phyloP scores from a whole-genome alignment of 176 grass and related monocot genomes.

The Puya raimondii region DNA sequence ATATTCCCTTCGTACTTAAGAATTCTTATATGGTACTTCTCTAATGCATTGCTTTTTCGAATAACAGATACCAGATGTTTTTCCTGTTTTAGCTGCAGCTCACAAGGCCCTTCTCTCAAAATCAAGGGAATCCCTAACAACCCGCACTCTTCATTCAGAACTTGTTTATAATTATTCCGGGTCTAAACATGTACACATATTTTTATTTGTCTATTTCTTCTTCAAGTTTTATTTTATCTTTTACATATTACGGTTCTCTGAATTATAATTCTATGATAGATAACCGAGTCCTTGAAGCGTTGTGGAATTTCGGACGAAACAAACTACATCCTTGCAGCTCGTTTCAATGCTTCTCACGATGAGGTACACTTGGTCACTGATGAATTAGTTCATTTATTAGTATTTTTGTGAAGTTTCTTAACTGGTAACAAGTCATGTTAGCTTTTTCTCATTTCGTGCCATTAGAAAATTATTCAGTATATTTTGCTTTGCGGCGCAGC shows the following conservation, averaged over 20 bases:
- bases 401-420: not conserved
- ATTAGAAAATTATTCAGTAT: no score
- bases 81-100: constrained; percentile 68
- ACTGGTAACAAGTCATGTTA: not conserved
- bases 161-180: constrained; percentile 87
- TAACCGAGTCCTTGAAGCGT: constrained; percentile 71
- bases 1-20: not conserved
- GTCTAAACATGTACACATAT: constrained; percentile 62
- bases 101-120: constrained; percentile 64
- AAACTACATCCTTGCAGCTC: constrained; percentile 65
- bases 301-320: constrained; percentile 75
- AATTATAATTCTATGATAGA: constrained; percentile 30
- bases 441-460: no score
- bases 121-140: constrained; percentile 68
- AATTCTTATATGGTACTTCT: not conserved
- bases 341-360: constrained; percentile 75
- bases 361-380: constrained; percentile 33
- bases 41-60: not conserved
- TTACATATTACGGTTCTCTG: not conserved
- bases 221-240: not conserved
- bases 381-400: not conserved
- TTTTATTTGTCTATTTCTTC: constrained; percentile 4
- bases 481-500: no score
- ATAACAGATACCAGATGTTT: constrained; percentile 72
- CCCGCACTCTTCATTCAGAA: constrained; percentile 84